phyloP scores from a whole-genome alignment of 2,329 filamentous ascomycete genomes.

The Salinomyces thailandicus region DNA sequence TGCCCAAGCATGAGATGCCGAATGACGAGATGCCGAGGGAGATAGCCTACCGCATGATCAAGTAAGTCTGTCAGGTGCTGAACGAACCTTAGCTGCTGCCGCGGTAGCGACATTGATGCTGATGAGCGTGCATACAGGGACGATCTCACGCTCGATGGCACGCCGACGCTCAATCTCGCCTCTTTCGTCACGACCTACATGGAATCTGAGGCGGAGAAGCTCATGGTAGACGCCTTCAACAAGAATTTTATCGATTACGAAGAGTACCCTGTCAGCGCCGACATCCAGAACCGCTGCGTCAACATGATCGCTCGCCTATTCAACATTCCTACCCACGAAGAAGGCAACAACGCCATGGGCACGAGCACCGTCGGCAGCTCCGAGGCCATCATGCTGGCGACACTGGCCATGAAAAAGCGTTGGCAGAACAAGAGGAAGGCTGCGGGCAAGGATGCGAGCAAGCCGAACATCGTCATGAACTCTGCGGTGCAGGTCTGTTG shows the following conservation, averaged over 20 bases:
- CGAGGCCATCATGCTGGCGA: constrained; percentile 73
- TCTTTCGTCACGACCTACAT: constrained; percentile 96
- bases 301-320: constrained; percentile 71
- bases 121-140: constrained; percentile 43
- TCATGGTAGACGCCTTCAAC: constrained; percentile 84
- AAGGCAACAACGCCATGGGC: constrained; percentile 59
- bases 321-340: constrained; percentile 55
- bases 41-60: constrained; percentile 94
- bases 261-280: constrained; percentile 41
- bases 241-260: constrained; percentile 69
- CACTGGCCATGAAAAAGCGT: constrained; percentile 87
- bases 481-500: constrained; percentile 94
- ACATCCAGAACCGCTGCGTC: constrained; percentile 72
- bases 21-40: constrained; percentile 83
- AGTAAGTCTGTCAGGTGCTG: constrained; percentile 28
- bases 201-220: constrained; percentile 92
- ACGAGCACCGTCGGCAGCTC: constrained; percentile 84
- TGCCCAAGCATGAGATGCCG: constrained; percentile 78
- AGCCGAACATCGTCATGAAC: constrained; percentile 91
- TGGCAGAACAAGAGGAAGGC: constrained; percentile 83
- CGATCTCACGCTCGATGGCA: constrained; percentile 81
- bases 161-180: constrained; percentile 77
- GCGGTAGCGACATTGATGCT: neutral
- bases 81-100: no score
- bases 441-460: constrained; percentile 67